Conservation (phyloP, 2,329 filamentous ascomycete genomes). For the Cytospora schulzeri region DNA sequence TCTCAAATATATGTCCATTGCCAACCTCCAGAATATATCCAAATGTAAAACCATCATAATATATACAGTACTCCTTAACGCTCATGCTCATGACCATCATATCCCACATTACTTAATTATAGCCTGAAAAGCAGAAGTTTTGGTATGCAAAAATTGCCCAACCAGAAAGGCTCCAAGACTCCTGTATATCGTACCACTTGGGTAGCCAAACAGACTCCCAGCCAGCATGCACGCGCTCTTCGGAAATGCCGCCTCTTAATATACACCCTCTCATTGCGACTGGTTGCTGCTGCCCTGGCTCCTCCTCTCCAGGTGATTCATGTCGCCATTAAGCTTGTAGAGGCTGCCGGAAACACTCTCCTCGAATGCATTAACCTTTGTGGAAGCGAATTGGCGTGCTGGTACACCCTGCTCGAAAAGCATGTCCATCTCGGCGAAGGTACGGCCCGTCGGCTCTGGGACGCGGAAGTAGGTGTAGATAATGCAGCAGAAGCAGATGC, state of each 20-base stretch:
- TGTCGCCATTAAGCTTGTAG: constrained; percentile 45
- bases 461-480: constrained; percentile 81
- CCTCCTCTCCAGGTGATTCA: constrained; percentile 35
- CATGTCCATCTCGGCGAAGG: constrained; percentile 84
- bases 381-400: constrained; percentile 71
- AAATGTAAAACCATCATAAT: not conserved
- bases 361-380: constrained; percentile 58
- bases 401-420: constrained; percentile 75
- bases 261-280: not conserved
- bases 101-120: not conserved
- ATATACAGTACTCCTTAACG: not conserved
- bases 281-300: constrained; percentile 21
- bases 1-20: not conserved
- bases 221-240: not conserved
- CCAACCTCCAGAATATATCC: not conserved
- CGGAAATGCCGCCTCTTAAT: not conserved
- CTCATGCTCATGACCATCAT: not conserved
- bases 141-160: not conserved
- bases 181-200: not conserved
- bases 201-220: not conserved
- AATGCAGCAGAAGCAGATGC: constrained; percentile 77
- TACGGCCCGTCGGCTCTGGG: constrained; percentile 77
- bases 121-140: too few species aligned
- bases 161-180: not conserved
- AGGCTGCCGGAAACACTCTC: constrained; percentile 52